Base-by-base conservation (phyloP, 768 basidiomycete species). In the Trametes sanguinea region DNA sequence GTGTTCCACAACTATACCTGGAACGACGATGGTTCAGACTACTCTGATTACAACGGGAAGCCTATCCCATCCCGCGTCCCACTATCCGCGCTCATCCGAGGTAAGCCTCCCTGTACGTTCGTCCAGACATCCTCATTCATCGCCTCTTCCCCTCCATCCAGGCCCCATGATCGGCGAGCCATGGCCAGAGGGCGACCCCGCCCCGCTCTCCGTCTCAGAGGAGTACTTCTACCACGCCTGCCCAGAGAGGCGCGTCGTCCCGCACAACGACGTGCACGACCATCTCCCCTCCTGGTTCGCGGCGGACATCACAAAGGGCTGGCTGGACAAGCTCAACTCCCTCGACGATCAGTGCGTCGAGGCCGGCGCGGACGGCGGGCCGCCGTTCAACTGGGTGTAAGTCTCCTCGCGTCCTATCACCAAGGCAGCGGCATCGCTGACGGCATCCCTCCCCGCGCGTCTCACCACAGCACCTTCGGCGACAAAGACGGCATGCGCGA, bases 1-100 rank as follows among this genome's bases (percentile, higher is more conserved):
- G 85, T 86, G 8, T 85, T 84, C 65, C 77, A 85, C 60, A 81
- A 87, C 52, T 85, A 83, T 62, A 82, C 83, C 0, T 87, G 85
- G 86, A 71, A 76, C 5, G 72, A 72, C 4, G 74, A 78, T 10
- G 73, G 74, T 0, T 69, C 74, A 3, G 77, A 80, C 40, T 83
- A 82, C 52, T 73, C 77, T 0, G 71, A 74, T 1, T 86, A 69
- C 69, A 79, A 82, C 54, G 81, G 79, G 17, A 81, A 79, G 51
- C 63, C 70, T 3, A 82, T 84, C 56, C 83, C 85, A 17, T 77
- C 83, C 1, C 80, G 77, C 0, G 80, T 85, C 37, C 86, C 86
- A 3, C 67, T 86, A 17, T 81, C 83, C 0, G 80, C 81, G 0
- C 73, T 86, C 64, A 71, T 87, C 29, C 74, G 56, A 76, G 81